These are phyloP conservation scores for Pseudozyma flocculosa DNA, from an alignment of 1,284 basidiomycete genomes.

Conservation along the genomic window DNA sequence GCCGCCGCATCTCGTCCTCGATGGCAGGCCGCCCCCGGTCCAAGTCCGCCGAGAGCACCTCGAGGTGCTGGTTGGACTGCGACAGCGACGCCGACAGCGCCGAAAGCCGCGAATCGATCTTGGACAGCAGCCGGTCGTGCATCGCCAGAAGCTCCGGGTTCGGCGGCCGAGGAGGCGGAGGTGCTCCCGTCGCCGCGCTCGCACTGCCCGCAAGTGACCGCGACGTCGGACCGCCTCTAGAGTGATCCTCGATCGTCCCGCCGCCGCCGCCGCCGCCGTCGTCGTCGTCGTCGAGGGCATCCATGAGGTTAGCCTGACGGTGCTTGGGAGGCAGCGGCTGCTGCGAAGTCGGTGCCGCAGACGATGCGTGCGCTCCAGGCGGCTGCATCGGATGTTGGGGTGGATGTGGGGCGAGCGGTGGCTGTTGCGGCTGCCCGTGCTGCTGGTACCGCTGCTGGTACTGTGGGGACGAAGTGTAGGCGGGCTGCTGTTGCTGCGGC, in stretches of 20 bases:
- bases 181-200: conserved; percentile 57
- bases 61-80: conserved; percentile 72
- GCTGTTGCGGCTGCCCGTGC: too few species aligned
- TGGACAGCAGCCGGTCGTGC: conserved; percentile 77
- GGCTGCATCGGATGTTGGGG: not conserved
- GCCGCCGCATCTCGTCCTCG: conserved; percentile 88
- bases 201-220: too few species aligned
- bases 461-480: conserved; percentile 1
- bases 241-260: too few species aligned
- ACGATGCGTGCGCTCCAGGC: too few species aligned
- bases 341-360: too few species aligned
- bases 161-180: conserved; percentile 79
- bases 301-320: conserved; percentile 4
- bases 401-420: conserved; percentile 9
- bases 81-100: conserved; percentile 69
- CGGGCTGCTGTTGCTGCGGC: too few species aligned
- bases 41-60: conserved; percentile 78
- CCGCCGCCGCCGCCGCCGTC: not conserved
- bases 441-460: conserved; percentile 11
- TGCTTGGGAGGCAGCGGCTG: too few species aligned
- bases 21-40: conserved; percentile 87
- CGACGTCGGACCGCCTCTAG: too few species aligned
- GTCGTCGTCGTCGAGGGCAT: conserved; percentile 31
- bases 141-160: conserved; percentile 74
- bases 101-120: conserved; percentile 70